Conservation (phyloP, 1,139 yeast species). For the Candida dubliniensis region DNA sequence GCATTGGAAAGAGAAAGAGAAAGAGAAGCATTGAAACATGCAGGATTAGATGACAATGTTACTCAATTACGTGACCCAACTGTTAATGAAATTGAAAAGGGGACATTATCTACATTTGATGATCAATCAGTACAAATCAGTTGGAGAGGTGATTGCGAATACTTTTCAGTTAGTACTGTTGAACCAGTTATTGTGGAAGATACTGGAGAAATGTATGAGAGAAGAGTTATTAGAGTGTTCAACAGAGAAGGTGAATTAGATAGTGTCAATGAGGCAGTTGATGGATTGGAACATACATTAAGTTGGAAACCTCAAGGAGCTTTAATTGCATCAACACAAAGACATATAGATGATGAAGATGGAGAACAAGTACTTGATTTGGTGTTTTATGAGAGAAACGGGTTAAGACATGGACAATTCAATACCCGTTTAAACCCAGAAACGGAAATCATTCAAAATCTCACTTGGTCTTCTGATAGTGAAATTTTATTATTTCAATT, state of each 20-base stretch:
- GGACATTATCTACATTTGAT: slow-evolving; percentile 59
- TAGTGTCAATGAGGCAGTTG: slow-evolving; percentile 89
- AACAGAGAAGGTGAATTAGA: slow-evolving; percentile 75
- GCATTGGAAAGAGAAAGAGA: slow-evolving; percentile 76
- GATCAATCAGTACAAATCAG: slow-evolving; percentile 50
- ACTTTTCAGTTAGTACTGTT: slow-evolving; percentile 64
- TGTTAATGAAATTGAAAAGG: slow-evolving; percentile 70
- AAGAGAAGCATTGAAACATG: slow-evolving; percentile 56
- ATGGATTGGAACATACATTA: slow-evolving; percentile 69
- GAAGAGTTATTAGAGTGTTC: slow-evolving; percentile 85
- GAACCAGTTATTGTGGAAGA: slow-evolving; percentile 51
- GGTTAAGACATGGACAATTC: slow-evolving; percentile 88
- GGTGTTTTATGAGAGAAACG: slow-evolving; percentile 89
- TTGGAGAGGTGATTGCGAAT: slow-evolving; percentile 97
- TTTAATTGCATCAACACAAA: slow-evolving; percentile 78
- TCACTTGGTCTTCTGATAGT: slow-evolving; percentile 83
- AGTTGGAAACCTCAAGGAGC: slow-evolving; percentile 95
- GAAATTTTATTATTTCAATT: slow-evolving; percentile 74
- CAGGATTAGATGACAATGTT: slow-evolving; percentile 61
- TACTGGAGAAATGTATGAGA: slow-evolving; percentile 39
- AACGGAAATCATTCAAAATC: slow-evolving; percentile 45
- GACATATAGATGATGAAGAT: slow-evolving; percentile 49
- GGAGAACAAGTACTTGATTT: slow-evolving; percentile 52
- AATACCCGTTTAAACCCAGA: slow-evolving; percentile 58
- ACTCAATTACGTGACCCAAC: slow-evolving; percentile 83